Evolutionary conservation across 1,284 basidiomycete species (phyloP), one percentile per base, ranked within the genome.

Genomic region (Gymnopus androsaceus): DNA sequence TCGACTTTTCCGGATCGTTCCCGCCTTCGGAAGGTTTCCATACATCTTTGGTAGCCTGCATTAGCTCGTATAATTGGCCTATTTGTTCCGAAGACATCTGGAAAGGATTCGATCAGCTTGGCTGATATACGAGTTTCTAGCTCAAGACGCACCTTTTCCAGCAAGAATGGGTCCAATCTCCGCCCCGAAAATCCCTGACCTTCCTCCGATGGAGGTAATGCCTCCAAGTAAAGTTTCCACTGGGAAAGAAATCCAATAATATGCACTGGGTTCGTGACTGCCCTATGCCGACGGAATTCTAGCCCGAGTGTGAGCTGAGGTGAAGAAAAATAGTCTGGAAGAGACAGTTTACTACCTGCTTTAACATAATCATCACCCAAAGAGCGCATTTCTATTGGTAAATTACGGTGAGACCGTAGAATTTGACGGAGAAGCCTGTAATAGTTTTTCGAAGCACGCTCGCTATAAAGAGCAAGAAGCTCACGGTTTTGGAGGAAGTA

Each of bases 1-100:
- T 36, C 17, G n/a, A 36, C 40, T 52, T 42, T 34, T 33, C 55
- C 45, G 59, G 55, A 64, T 61, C 51, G 51, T 58, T 51, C 62
- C 54, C 54, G 55, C 58, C 56, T 30, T 42, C 40, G 3, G 50
- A 34, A 17, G 82, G 76, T 67, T 88, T 94, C 91, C 90, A 95
- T 12, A 95, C 79, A 57, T 88, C 87, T 67, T 91, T 92, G 0
- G 92, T 87, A 1, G 86, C 90, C 62, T 92, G 88, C 92, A 95
- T 94, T 57, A 98, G 79, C 69, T 95, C 93, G 67, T 95, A 94
- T 41, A 97, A 73, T 69, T 97, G 94, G 1, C 90, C 90, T 4
- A 96, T 77, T 69, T 97, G 94, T 69, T 95, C 90, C n/a, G 79
- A 72, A n/a, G 90, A 94, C 83, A 97, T 88, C 88, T 94, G 58